Evolutionary conservation across 1,284 basidiomycete species (phyloP), one percentile per base, ranked within the genome.

Genomic region (Meripilus lineatus): DNA sequence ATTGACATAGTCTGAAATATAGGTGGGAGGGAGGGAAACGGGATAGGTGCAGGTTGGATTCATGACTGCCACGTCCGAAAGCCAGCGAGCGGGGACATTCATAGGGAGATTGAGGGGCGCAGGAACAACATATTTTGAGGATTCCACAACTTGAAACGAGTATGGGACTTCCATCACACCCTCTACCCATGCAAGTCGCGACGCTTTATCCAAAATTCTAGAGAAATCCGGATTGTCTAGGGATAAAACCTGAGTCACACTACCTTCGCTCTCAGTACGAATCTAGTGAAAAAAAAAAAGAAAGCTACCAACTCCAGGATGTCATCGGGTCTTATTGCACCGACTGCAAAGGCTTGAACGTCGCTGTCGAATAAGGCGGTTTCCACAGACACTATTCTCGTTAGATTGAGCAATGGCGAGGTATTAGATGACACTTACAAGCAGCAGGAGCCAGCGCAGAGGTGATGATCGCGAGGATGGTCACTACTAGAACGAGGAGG

Each of bases 391-490:
- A 44, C 42, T n/a, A n/a, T n/a, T n/a, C n/a, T n/a, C n/a, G n/a
- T n/a, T n/a, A n/a, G n/a, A n/a, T n/a, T n/a, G n/a, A n/a, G n/a
- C n/a, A n/a, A n/a, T n/a, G n/a, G n/a, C 32, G 14, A 23, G 6
- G 26, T 10, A 15, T 10, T 22, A 28, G 15, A n/a, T 13, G 14
- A 7, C 17, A 44, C 42, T 44, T 15, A 44, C 42, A 21, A 5
- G 42, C 42, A 17, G 42, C 42, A 13, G 42, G 42, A 17, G 42
- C 42, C n/a, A 44, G 23, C 8, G 42, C 32, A n/a, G 34, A 24
- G 21, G 35, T 38, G 18, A 20, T 25, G n/a, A 44, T 6, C 7
- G 30, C n/a, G 10, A 44, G 15, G 17, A 44, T 26, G 22, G 18
- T 36, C 20, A 36, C 15, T 15, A 44, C 15, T 13, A 44, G 18